Base-by-base conservation (phyloP, 257 asterid genomes). In the Lycium ferocissimum region DNA sequence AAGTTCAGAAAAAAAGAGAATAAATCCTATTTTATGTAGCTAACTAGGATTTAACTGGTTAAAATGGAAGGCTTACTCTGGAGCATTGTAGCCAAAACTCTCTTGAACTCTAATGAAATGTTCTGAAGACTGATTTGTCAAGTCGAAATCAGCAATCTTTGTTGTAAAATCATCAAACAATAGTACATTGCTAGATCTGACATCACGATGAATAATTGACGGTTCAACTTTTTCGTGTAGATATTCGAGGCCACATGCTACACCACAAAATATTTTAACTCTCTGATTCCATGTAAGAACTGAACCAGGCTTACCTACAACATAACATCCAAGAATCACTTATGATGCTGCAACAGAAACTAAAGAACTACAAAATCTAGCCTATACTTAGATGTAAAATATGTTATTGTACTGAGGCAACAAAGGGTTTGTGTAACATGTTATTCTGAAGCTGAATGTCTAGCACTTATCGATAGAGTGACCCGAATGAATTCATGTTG, bases 141-240 rank as follows among this genome's bases (percentile, higher is more conserved):
- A 85, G 91, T 88, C 88, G 87, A 91, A 95, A 85, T 95, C 98
- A 20, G 97, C 97, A 11, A 95, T 87, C 76, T 95, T 95, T 20
- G 99, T 81, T 4, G 87, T 84, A 83, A 90, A 95, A 83, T 93
- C 98, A 71, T 95, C 95, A 22, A 93, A 95, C 14, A 95, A 92
- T 59, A 95, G 94, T 45, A 95, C 94, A 56, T 95, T 95, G 94
- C 96, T 95, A 22, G 98, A 95, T 86, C 98, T 89, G 59, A 95
- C 85, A 84, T 95, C 98, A 0, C 96, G 97, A 81, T 95, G 99
- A 76, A 91, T 93, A 69, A 95, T 92, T 2, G 95, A 76, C 1
- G 98, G 97, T 70, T 94, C 95, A 63, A 92, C 92, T 83, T 94
- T 93, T 85, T 95, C 96, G 33, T 95, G 98, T 57, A 95, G 90